Evolutionary conservation across 176 grass and related monocot species (phyloP).

Genomic region (Avena atlantica): DNA sequence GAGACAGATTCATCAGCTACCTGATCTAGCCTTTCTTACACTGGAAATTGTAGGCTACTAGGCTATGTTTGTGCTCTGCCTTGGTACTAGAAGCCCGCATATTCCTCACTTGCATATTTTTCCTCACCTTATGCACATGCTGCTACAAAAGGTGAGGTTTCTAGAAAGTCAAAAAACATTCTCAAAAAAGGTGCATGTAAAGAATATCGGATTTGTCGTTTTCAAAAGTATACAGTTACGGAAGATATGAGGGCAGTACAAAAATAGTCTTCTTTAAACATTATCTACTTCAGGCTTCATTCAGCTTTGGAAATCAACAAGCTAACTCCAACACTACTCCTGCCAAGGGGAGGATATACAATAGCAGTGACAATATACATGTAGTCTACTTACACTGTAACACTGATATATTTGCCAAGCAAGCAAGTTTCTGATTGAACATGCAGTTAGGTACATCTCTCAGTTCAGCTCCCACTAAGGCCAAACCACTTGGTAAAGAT

Average conservation of each 20-base stretch:
- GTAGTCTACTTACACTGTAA: background rate
- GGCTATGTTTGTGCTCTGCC: conserved; percentile 38
- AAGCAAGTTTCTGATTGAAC: conserved; percentile 36
- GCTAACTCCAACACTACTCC: background rate
- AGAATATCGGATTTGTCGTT: conserved; percentile 46
- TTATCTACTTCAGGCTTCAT: conserved; percentile 20
- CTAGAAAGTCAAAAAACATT: conserved; percentile 25
- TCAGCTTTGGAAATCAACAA: conserved; percentile 10
- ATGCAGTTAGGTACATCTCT: conserved; percentile 52
- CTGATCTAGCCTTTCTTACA: conserved; percentile 39
- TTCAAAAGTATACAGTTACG: conserved; percentile 35
- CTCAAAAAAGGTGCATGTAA: conserved; percentile 30
- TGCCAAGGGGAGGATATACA: conserved; percentile 16
- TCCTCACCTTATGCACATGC: conserved; percentile 44
- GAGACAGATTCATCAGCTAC: conserved; percentile 34
- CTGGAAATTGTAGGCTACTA: conserved; percentile 34
- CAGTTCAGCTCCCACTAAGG: conserved; percentile 49
- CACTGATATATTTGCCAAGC: conserved; percentile 25
- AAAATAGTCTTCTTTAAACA: background rate
- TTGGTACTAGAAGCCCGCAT: conserved; percentile 43
- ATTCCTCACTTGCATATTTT: conserved; percentile 45
- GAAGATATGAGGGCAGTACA: conserved; percentile 12
- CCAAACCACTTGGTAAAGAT: conserved; percentile 39
- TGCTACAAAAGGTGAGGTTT: conserved; percentile 12
- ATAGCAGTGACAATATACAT: background rate